Base-by-base conservation (phyloP, 495 filamentous ascomycete species). In the Xanthoparmelia taractica region DNA sequence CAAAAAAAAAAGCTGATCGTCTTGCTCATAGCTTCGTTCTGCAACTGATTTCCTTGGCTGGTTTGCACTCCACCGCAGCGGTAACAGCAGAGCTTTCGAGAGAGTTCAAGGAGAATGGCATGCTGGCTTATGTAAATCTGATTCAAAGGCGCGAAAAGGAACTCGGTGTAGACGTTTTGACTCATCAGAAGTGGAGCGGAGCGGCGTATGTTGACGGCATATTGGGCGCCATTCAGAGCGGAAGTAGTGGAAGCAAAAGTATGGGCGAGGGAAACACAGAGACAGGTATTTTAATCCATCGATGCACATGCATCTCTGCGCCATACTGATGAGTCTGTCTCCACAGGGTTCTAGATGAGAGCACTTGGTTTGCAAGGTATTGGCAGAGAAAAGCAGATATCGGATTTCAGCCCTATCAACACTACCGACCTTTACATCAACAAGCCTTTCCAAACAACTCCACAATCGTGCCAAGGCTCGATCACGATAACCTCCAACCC, bases 151-250 rank as follows among this genome's bases (percentile, higher is more conserved):
- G 87, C 57, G 94, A 98, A 79, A 96, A 96, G 78, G 93, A 96
- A 63, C 73, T 94, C 10, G 92, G 91, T 18, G 91, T 91, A 27
- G 94, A 98, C 71, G 94, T 98, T 20, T 79, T 98, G 63, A 98
- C 93, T 38, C 94, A 98, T 73, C 94, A 98, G 80, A 96, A 95
- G 70, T 98, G 94, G 93, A 96, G 91, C 69, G 94, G 94, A 15
- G 94, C 94, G 0, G 79, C 78, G 23, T 96, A 96, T 71, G 86
- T 97, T 63, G 94, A 98, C 76, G 93, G 91, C 4, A 94, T 98
- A 40, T 69, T 98, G 38, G 92, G 93, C 3, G 85, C 88, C 2
- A 93, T 97, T 65, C 90, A 96, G 76, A 96, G 89, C 69, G 92
- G 94, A 17, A 96, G 89, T 73, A 89, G 85, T 66, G 81, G 83